Conservation (phyloP, 2,329 filamentous ascomycete genomes). For the Mycosphaerella sp. region DNA sequence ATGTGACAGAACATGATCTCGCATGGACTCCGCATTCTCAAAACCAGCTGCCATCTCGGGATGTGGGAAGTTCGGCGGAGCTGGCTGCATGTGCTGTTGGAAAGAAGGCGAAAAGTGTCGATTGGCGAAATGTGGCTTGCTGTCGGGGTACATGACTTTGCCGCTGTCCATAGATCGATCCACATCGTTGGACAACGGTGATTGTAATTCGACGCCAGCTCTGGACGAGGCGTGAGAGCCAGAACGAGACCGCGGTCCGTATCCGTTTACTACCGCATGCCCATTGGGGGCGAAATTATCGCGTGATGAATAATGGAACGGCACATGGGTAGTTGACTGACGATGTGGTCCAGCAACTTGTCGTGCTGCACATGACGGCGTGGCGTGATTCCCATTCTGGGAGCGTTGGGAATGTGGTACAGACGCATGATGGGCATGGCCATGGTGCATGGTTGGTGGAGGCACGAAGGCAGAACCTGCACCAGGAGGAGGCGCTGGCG, state of each 20-base stretch:
- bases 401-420: constrained; percentile 17
- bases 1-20: constrained; percentile 26
- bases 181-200: constrained; percentile 12
- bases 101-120: constrained; percentile 12
- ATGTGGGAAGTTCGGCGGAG: constrained; percentile 18
- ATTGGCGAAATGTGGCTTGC: constrained; percentile 9
- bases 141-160: constrained; percentile 12
- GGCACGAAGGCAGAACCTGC: constrained; percentile 21
- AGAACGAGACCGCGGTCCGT: constrained; percentile 21
- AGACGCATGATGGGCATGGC: constrained; percentile 27
- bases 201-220: constrained; percentile 20
- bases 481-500: constrained; percentile 32
- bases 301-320: constrained; percentile 24
- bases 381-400: constrained; percentile 4
- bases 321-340: constrained; percentile 14
- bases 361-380: constrained; percentile 17
- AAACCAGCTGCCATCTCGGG: constrained; percentile 20
- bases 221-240: constrained; percentile 25
- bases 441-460: constrained; percentile 14
- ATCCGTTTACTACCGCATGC: constrained; percentile 15
- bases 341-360: constrained; percentile 16
- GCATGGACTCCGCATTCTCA: constrained; percentile 29
- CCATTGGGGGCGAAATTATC: constrained; percentile 23
- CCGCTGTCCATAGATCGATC: constrained; percentile 13
- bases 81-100: constrained; percentile 14